Percentiles rank a stretch among this genome's conserved stretches.
Evolutionary conservation across 2,329 filamentous ascomycete genomes (phyloP).

Genomic region (Apiospora marii): DNA sequence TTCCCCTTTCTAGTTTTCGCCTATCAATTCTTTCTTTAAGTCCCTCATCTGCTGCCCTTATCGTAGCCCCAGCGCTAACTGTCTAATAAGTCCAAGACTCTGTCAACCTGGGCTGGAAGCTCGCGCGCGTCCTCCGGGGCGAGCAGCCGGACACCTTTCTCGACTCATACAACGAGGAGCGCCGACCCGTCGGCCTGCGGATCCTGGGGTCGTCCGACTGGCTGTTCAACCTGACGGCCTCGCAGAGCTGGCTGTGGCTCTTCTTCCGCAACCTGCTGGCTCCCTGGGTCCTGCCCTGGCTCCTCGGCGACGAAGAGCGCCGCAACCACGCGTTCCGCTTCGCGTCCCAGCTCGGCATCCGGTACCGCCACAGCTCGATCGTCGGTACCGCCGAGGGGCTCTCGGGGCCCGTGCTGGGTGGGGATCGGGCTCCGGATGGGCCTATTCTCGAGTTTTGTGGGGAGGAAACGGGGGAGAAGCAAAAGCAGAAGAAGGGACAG

Average conservation of each 20-base stretch:
- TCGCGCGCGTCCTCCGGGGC: constrained; percentile 50
- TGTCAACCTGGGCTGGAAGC: constrained; percentile 63
- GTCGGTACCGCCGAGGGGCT: constrained; percentile 43
- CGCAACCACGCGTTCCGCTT: constrained; percentile 42
- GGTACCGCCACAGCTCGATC: constrained; percentile 50
- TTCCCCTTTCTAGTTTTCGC: background rate
- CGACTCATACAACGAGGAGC: constrained; percentile 56
- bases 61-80: no score
- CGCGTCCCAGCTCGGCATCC: constrained; percentile 51
- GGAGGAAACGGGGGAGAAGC: constrained; percentile 32
- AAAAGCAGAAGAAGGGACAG: constrained; percentile 30
- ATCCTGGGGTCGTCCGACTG: constrained; percentile 52
- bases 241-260: constrained; percentile 44
- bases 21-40: background rate
- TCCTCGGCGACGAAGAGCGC: constrained; percentile 36
- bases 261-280: constrained; percentile 49
- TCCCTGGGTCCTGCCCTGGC: constrained; percentile 47
- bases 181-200: constrained; percentile 53
- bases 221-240: constrained; percentile 48
- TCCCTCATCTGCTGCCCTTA: no score
- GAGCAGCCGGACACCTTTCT: constrained; percentile 48
- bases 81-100: constrained; percentile 52
- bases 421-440: constrained; percentile 55
- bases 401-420: constrained; percentile 50
- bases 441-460: constrained; percentile 32